These are phyloP conservation scores for Ogataea nonfermentans DNA, from an alignment of 805 yeast species.

Conservation along the genomic window DNA sequence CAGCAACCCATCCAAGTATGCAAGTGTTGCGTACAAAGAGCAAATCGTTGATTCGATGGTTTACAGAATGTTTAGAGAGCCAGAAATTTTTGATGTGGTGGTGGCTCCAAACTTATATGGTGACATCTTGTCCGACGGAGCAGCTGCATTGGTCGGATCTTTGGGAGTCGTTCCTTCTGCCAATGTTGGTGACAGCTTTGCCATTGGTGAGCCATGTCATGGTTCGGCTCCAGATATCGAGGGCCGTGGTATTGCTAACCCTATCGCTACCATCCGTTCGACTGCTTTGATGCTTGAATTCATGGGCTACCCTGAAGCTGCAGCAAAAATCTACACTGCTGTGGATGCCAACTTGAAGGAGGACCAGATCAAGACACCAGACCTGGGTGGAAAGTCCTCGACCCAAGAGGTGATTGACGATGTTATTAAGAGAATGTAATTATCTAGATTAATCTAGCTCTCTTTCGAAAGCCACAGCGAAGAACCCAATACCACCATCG, in stretches of 20 bases:
- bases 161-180: slow-evolving; percentile 98
- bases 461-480: slow-evolving; percentile 87
- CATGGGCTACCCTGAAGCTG: slow-evolving; percentile 86
- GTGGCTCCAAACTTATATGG: slow-evolving; percentile 99
- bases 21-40: slow-evolving; percentile 71
- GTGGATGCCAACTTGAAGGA: slow-evolving; percentile 90
- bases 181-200: slow-evolving; percentile 93
- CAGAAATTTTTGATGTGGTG: slow-evolving; percentile 93
- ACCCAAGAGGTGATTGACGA: slow-evolving; percentile 88
- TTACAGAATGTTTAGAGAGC: slow-evolving; percentile 97
- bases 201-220: slow-evolving; percentile 98
- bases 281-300: slow-evolving; percentile 97
- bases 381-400: slow-evolving; percentile 85
- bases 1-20: slow-evolving; percentile 55
- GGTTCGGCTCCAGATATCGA: slow-evolving; percentile 99
- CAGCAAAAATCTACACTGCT: slow-evolving; percentile 88
- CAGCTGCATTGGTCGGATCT: slow-evolving; percentile 97
- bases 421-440: slow-evolving; percentile 54
- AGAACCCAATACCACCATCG: slow-evolving; percentile 99
- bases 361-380: slow-evolving; percentile 83
- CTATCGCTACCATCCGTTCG: slow-evolving; percentile 97
- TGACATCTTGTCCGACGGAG: slow-evolving; percentile 95
- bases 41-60: slow-evolving; percentile 99
- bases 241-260: slow-evolving; percentile 92
- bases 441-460: slow-evolving; percentile 4